These are phyloP conservation scores for Coelastrella sp. DNA, from an alignment of 139 green algal species.

Conservation along the genomic window DNA sequence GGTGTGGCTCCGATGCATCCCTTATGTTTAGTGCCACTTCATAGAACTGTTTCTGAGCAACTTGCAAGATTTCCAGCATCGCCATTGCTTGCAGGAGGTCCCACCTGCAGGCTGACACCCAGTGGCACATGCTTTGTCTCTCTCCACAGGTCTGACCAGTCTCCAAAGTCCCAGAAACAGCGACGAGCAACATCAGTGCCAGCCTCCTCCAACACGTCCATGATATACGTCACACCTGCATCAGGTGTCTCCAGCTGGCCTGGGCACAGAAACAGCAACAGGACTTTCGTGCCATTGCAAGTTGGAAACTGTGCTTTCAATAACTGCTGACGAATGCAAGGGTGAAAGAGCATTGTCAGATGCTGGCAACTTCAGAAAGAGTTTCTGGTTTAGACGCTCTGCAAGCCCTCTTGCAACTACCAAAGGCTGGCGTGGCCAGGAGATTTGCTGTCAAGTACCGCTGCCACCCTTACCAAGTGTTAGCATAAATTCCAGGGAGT, in stretches of 20 bases:
- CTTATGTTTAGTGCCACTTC: too few relatives aligned
- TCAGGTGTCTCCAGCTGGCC: constrained; percentile 38
- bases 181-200: constrained; percentile 52
- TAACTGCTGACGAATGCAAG: too few relatives aligned
- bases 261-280: not conserved
- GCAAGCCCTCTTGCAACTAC: too few relatives aligned
- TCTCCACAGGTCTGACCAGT: constrained; percentile 80
- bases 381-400: too few relatives aligned
- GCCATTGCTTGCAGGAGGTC: not conserved
- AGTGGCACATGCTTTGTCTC: constrained; percentile 63
- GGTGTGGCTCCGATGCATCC: too few relatives aligned
- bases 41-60: not conserved
- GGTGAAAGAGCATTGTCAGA: not conserved
- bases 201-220: constrained; percentile 81
- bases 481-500: constrained; percentile 29
- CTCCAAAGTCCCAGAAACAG: constrained; percentile 88
- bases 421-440: too few relatives aligned
- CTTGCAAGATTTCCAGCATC: not conserved
- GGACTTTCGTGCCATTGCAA: not conserved
- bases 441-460: too few relatives aligned
- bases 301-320: not conserved
- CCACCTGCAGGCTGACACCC: constrained; percentile 52
- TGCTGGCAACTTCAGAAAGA: too few relatives aligned
- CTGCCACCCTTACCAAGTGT: constrained; percentile 12
- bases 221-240: constrained; percentile 65